Base-by-base conservation (phyloP, 2,329 filamentous ascomycete species). In the Botrytis paeoniae region DNA sequence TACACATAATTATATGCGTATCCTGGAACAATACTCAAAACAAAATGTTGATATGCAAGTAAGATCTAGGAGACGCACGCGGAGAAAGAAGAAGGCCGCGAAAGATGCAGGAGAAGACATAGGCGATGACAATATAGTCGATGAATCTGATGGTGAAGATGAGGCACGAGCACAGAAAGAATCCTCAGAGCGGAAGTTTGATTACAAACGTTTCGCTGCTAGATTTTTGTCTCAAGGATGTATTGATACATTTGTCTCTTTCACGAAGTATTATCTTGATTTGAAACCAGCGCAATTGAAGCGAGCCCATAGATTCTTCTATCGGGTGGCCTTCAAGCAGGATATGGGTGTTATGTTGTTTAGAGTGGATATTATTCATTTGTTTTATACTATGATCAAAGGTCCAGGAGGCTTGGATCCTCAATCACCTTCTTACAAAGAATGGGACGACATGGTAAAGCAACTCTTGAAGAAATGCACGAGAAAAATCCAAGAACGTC, bases 41-140 rank as follows among this genome's bases (percentile, higher is more conserved):
- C 93, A 97, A 80, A 98, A 99, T 78, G 89, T 92, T 9, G 94
- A 98, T 79, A 89, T 99, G 86, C 95, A 98, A 81, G 90, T 99
- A 37, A 92, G 95, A 69, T 97, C 94, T 0, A 91, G 92, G 75
- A 89, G 92, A 76, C 87, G 92, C 66, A 89, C 90, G 7, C 88
- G 91, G 61, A 90, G 87, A 78, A 96, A 93, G 83, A 92, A 92
- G 82, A 91, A 91, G 82, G 88, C 87, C 32, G 86, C 85, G 35
- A 87, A 84, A 77, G 83, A 81, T 77, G 82, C 80, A 35, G 80
- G 81, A 60, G 81, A 82, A 29, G 82, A 80, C 5, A 83, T 81
- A 16, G 84, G 85, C 20, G 85, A 86, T 10, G 70, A 72, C 16
- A 85, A 84, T 0, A 85, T 86, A 10, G 87, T 88, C 35, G 89